Evolutionary conservation across 768 basidiomycete species (phyloP), one percentile per base, ranked within the genome.

Genomic region (Pleurotus tuoliensis): DNA sequence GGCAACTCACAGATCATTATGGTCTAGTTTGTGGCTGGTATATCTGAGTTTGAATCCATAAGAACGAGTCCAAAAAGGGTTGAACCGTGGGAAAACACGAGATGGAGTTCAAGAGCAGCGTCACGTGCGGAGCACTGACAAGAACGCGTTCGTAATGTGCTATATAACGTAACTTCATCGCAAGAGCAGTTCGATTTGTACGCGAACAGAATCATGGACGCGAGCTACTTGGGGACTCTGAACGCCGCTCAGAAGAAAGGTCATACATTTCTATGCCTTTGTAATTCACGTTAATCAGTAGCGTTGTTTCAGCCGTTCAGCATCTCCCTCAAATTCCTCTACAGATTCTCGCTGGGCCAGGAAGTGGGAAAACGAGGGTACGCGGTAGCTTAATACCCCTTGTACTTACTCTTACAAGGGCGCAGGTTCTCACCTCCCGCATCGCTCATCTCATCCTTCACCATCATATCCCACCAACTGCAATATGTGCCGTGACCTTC

Each of bases 271-370:
- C 5, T n/a, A 50, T 37, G 47, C 30, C n/a, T 18, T 55, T 49
- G 30, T 46, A 9, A 15, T 24, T 37, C 15, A 48, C 24, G 15
- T 37, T 37, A 39, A 47, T 41, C 18, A 12, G 16, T 27, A 47
- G 22, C 47, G 24, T 48, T 51, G 13, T 34, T 48, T 47, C 52
- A 91, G 90, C 90, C 56, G 89, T 90, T 6, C 73, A 78, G 53
- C 84, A 87, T 66, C 72, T 80, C 3, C 86, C 87, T 9, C 59
- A 74, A 16, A 68, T 77, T 41, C 86, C 90, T 1, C 70, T 92
- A 4, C 91, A 94, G 68, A 90, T 94, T 46, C 74, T 94, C 1
- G 91, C 90, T 41, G 91, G 91, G 7, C 91, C 91, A 12, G 82
- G 81, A 1, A 81, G 88, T 63, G 90, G 88, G 20, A 88, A 88